A percentile compares a stretch with the other conserved stretches of the same genome.
These are phyloP conservation scores for Globisporangium canariense DNA, from an alignment of 352 stramenopile species.

Conservation along the genomic window DNA sequence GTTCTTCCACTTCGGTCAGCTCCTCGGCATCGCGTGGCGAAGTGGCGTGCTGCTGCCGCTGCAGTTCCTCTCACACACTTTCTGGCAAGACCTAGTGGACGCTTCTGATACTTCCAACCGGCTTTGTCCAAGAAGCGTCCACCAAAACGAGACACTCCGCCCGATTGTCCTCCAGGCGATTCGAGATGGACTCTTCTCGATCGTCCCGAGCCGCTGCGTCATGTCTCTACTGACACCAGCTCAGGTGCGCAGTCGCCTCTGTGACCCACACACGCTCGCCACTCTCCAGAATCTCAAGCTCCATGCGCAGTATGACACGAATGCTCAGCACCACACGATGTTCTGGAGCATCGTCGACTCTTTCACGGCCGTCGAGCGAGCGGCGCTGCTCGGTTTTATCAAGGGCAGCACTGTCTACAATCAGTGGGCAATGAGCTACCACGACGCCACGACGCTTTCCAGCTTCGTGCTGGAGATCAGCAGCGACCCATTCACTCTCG, in stretches of 20 bases:
- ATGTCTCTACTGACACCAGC: conserved; percentile 29
- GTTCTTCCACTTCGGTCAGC: conserved; percentile 53
- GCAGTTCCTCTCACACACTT: conserved; percentile 37
- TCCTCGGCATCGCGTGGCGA: conserved; percentile 66
- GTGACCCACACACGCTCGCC: conserved; percentile 29
- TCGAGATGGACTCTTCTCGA: conserved; percentile 50
- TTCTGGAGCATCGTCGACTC: conserved; percentile 42
- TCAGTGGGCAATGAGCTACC: not conserved
- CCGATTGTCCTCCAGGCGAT: conserved; percentile 31
- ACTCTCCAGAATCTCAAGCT: conserved; percentile 23
- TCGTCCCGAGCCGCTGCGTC: conserved; percentile 49
- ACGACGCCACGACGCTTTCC: not conserved
- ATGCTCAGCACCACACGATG: conserved; percentile 26
- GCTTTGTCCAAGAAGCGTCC: not conserved
- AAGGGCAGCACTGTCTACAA: conserved; percentile 16
- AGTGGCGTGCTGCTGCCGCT: conserved; percentile 42
- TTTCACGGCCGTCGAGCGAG: conserved; percentile 48
- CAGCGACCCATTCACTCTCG: conserved; percentile 29
- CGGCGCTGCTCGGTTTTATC: conserved; percentile 47
- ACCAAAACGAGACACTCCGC: conserved; percentile 1
- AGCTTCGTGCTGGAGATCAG: conserved; percentile 42
- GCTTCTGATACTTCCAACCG: not conserved
- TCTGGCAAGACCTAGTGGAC: conserved; percentile 41
- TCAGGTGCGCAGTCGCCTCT: conserved; percentile 30
- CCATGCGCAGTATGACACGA: conserved; percentile 27